Conservation (phyloP, 495 filamentous ascomycete species). For the Penicillium lividum region DNA sequence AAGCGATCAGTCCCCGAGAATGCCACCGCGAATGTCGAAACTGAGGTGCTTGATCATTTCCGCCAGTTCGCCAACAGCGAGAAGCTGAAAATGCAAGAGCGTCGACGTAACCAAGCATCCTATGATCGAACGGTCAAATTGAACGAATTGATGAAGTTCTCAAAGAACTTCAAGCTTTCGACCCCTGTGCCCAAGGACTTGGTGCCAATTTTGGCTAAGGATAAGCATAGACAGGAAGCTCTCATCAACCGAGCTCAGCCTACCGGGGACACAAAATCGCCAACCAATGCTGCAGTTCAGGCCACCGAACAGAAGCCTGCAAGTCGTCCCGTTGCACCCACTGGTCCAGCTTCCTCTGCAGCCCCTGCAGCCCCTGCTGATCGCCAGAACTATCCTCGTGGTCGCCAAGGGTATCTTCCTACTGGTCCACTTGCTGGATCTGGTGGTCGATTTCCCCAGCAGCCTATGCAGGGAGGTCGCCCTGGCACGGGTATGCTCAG, state of each 20-base stretch:
- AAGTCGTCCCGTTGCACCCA: constrained; percentile 30
- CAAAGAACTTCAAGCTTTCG: constrained; percentile 86
- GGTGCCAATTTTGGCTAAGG: constrained; percentile 93
- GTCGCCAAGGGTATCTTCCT: constrained; percentile 49
- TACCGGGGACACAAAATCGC: constrained; percentile 61
- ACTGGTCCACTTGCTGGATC: constrained; percentile 45
- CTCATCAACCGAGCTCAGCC: constrained; percentile 83
- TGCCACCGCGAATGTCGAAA: constrained; percentile 75
- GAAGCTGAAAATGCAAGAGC: constrained; percentile 70
- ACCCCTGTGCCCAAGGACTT: constrained; percentile 91
- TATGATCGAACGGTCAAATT: constrained; percentile 86
- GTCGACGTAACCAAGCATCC: constrained; percentile 64
- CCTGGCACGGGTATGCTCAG: constrained; percentile 50
- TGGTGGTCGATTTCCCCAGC: constrained; percentile 40
- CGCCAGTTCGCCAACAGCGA: constrained; percentile 78
- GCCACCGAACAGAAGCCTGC: constrained; percentile 41
- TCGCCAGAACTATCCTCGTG: constrained; percentile 43
- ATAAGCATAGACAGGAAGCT: constrained; percentile 84
- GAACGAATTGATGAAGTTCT: constrained; percentile 93
- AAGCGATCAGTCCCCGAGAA: constrained; percentile 49
- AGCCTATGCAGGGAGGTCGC: constrained; percentile 43
- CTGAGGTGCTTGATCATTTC: constrained; percentile 75
- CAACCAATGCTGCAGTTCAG: constrained; percentile 35
- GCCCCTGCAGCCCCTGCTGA: constrained; percentile 40
- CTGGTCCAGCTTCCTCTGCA: constrained; percentile 33